Base-by-base conservation (phyloP, 305 asterid genomes). In the Ilex paraguariensis region DNA sequence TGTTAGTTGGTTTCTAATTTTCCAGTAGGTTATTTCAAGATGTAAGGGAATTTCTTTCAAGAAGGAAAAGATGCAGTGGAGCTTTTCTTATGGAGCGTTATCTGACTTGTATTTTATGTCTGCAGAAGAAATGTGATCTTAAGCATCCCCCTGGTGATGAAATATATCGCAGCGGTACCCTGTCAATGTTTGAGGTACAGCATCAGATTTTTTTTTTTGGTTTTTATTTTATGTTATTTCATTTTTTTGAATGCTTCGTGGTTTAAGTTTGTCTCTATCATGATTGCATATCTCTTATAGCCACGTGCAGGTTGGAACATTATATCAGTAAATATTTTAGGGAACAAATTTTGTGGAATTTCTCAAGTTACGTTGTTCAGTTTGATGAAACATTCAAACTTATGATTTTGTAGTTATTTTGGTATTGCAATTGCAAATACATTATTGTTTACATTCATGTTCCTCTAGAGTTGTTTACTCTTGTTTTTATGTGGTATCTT, bases 91-190 rank as follows among this genome's bases (percentile, higher is more conserved):
- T 36, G 42, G 39, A 61, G 39, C 44, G 7, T 59, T 63, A 13
- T 21, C 61, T 39, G 39, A 15, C 28, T 9, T 13, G 2, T 56
- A 46, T 28, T 61, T 68, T 57, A 68, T 66, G 42, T 58, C 3
- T 85, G 80, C 57, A 91, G 95, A 86, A 74, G 57, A 90, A 90
- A 86, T 93, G 99, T 58, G 97, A 93, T 75, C 96, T 90, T 58
- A 93, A 93, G 85, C 99, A 93, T 82, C 99, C 99, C 14, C 99
- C 99, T 65, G 99, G 99, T 56, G 99, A 93, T 74, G 97, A 93
- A 77, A 93, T 93, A 65, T 93, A 93, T 71, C 81, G 97, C 68
- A 83, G 89, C 68, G 95, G 97, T 60, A 90, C 97, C 77, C 75
- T 93, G 73, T 93, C 99, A 16, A 90, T 93, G 97, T 90, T 93